Base-by-base conservation (phyloP, 768 basidiomycete species). In the Tephrocybe sp. region DNA sequence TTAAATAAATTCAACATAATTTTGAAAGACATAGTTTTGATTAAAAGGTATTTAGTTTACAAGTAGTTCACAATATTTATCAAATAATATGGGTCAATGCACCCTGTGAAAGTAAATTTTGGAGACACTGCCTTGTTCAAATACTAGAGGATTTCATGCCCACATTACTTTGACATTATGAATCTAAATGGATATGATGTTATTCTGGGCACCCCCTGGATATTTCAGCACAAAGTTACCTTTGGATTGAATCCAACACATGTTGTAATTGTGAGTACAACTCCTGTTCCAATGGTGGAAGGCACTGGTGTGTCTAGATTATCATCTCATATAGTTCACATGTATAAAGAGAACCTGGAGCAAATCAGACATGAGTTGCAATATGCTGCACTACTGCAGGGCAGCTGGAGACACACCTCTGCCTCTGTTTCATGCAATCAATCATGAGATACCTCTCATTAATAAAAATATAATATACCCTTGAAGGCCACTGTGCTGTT, bases 401-500 rank as follows among this genome's bases (percentile, higher is more conserved):
- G 11, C 9, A 5, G 44, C 59, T 0, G 48, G 39, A 8, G 63
- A 70, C 12, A 71, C 69, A 0, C 60, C 58, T 0, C 44, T 74
- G 6, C 77, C 77, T 0, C 74, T 72, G 0, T 41, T 72, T 2
- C 15, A n/a, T 1, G 44, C 32, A 4, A 45, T 35, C 2, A 45
- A 45, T 19, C 44, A 45, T 28, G 16, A 37, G 9, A 37, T 37
- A 3, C 36, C 36, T 5, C 12, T 37, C 3, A 37, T 37, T 19
- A 19, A 45, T 5, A 42, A 44, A 26, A 13, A 11, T 2, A 42
- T 27, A n/a, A 38, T 47, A 0, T 73, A 74, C 41, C 56, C 57
- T 0, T 77, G 71, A 71, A 53, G 63, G 1, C 56, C 65, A 2
- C 63, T 72, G 0, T 34, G 55, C 7, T 79, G 77, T 34, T 69